Evolutionary conservation across 2,329 filamentous ascomycete genomes (phyloP).

Genomic region (Eutypa lata): DNA sequence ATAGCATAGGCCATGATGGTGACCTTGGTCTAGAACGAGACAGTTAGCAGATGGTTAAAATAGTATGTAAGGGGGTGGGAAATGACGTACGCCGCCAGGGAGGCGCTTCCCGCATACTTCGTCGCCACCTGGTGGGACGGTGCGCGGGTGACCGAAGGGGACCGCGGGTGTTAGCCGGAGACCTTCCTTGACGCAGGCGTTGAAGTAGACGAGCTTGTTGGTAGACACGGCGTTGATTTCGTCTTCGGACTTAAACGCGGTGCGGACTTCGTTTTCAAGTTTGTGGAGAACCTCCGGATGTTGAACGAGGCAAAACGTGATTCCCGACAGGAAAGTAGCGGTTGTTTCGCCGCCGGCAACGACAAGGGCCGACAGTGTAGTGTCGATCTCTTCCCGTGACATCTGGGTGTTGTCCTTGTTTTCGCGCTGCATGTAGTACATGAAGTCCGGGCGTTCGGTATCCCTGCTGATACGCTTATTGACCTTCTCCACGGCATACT

Average conservation of each 20-base stretch:
- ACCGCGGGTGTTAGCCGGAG: too few relatives aligned
- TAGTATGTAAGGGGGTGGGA: slow-evolving; percentile 1
- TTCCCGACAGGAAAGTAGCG: slow-evolving; percentile 36
- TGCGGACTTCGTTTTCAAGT: slow-evolving; percentile 39
- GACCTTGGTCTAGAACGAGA: neutral
- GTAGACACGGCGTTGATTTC: slow-evolving; percentile 29
- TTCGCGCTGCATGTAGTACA: neutral
- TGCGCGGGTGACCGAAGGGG: too few relatives aligned
- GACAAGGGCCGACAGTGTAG: slow-evolving; percentile 23
- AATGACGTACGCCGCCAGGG: slow-evolving; percentile 12
- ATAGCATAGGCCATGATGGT: neutral
- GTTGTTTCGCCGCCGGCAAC: slow-evolving; percentile 48
- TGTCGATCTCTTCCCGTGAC: neutral
- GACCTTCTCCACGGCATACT: neutral
- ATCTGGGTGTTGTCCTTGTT: neutral
- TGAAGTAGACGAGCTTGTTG: slow-evolving; percentile 27
- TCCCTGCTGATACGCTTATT: neutral
- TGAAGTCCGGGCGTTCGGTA: neutral
- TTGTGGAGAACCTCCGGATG: slow-evolving; percentile 32
- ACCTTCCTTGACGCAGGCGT: slow-evolving; percentile 33
- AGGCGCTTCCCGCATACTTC: slow-evolving; percentile 15
- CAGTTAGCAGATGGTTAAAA: too few relatives aligned
- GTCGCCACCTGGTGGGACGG: slow-evolving; percentile 8
- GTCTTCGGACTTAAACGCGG: slow-evolving; percentile 33
- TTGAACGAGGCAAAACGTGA: slow-evolving; percentile 35